Percentiles rank a stretch among this genome's conserved stretches.
Conservation (phyloP, 441 rosid species). For the Dalechampia spathulata region DNA sequence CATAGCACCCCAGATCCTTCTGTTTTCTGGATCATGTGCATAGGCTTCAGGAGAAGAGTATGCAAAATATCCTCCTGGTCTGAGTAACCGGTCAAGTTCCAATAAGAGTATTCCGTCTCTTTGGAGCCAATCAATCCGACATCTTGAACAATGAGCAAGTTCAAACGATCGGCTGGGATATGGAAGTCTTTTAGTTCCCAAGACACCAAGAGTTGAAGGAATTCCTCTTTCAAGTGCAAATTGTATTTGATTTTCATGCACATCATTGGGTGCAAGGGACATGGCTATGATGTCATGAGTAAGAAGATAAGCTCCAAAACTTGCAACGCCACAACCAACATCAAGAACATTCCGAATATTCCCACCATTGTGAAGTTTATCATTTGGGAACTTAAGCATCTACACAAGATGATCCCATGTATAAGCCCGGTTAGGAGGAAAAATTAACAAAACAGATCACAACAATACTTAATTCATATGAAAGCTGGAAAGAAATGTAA, state of each 20-base stretch:
- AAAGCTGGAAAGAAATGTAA: too few species aligned
- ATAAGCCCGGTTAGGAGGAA: slow-evolving; percentile 11
- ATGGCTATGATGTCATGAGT: slow-evolving; percentile 69
- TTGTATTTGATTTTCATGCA: slow-evolving; percentile 94
- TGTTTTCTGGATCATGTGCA: slow-evolving; percentile 77
- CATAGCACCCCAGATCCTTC: slow-evolving; percentile 76
- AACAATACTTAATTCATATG: too few species aligned
- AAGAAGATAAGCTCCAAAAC: slow-evolving; percentile 94
- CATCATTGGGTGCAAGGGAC: slow-evolving; percentile 97
- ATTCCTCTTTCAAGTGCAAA: slow-evolving; percentile 94
- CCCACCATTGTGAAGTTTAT: slow-evolving; percentile 77
- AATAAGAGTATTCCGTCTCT: slow-evolving; percentile 86
- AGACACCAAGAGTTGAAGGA: slow-evolving; percentile 90
- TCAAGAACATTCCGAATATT: slow-evolving; percentile 79
- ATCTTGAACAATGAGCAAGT: slow-evolving; percentile 90
- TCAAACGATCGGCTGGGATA: slow-evolving; percentile 96
- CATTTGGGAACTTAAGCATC: slow-evolving; percentile 91
- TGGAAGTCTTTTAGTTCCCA: slow-evolving; percentile 93
- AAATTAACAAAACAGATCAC: too few species aligned
- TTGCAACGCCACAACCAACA: slow-evolving; percentile 97
- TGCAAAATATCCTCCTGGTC: slow-evolving; percentile 95
- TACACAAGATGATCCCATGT: slow-evolving; percentile 23
- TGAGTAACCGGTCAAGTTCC: slow-evolving; percentile 84
- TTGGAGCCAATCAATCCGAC: slow-evolving; percentile 97
- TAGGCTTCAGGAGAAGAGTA: slow-evolving; percentile 98